Evolutionary conservation across 208 protist species (phyloP), one percentile per base, ranked within the genome.

Genomic region (Crithidia bombi): DNA sequence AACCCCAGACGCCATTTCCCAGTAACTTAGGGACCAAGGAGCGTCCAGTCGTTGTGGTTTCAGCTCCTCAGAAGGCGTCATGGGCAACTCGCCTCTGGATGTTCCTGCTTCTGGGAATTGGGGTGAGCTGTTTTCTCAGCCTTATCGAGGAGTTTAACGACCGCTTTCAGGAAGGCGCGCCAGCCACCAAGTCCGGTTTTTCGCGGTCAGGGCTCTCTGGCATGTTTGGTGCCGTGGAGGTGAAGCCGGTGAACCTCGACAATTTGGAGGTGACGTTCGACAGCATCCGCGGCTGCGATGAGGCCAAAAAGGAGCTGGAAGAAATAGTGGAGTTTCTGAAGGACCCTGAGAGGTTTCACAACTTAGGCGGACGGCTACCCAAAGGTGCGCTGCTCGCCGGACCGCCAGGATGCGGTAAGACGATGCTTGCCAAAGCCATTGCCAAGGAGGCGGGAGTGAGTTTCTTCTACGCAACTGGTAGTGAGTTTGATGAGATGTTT

Each of bases 401-500:
- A 9, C 97, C 97, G n/a, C 98, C 98, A 23, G 98, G 98, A 33
- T 99, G 97, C 41, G 98, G 98, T 26, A 99, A 99, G 71, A 98
- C 92, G 30, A 86, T 96, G 81, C 83, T 98, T 15, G 92, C 94
- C 11, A 97, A 97, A 72, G 94, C 92, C 28, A 97, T 98, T 70
- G 94, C 94, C 10, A 97, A 97, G 55, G 90, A 98, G 69, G 92
- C 94, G 15, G 96, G 89, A 2, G 98, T 99, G 19, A 93, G 81
- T 21, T 99, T 99, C 73, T 98, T 99, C 54, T 99, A 98, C 73
- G 82, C 85, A 23, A 92, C 89, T 5, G 96, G 96, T 30, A 97
- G 93, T 30, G 96, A 98, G 65, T 99, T 99, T 67, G 98, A 99
- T 62, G 97, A 99, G 76, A 97, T 99, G 87, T 99, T 98, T 93